These are phyloP conservation scores for Nelumbo lutea DNA, from an alignment of 164 flowering plant species.

Conservation along the genomic window DNA sequence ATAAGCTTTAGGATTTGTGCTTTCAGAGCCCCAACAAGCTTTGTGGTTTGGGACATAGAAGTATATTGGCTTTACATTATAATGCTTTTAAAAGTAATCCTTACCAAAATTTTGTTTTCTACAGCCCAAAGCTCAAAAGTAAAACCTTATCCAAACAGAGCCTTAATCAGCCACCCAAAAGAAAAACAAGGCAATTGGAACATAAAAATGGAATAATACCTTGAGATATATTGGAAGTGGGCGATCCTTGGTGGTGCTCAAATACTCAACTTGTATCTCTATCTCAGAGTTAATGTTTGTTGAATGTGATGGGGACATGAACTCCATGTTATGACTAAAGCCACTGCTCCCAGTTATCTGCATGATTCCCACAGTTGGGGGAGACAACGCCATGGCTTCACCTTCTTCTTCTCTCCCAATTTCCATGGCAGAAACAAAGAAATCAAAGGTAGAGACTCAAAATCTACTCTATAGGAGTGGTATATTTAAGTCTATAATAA, in stretches of 20 bases:
- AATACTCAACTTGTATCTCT: constrained; percentile 41
- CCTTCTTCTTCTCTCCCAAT: constrained; percentile 39
- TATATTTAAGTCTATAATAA: constrained; percentile 7
- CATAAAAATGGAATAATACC: constrained; percentile 22
- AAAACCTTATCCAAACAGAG: no score
- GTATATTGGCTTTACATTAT: no score
- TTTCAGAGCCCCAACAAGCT: no score
- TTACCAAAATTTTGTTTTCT: no score
- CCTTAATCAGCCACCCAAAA: no score
- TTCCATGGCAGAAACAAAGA: constrained; percentile 33
- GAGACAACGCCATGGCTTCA: constrained; percentile 42
- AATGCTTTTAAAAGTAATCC: no score
- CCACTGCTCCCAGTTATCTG: constrained; percentile 70
- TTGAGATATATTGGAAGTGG: constrained; percentile 83
- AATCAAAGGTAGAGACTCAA: background rate
- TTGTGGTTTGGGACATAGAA: no score
- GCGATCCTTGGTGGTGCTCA: constrained; percentile 20
- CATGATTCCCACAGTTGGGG: constrained; percentile 52
- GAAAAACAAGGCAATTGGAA: background rate
- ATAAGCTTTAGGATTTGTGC: no score
- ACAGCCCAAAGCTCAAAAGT: no score
- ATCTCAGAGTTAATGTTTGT: constrained; percentile 54
- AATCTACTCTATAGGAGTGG: background rate
- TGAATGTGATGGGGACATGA: constrained; percentile 58
- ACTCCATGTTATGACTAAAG: constrained; percentile 71